phyloP scores from a whole-genome alignment of 139 green algal species.

The Chlorella sp. region DNA sequence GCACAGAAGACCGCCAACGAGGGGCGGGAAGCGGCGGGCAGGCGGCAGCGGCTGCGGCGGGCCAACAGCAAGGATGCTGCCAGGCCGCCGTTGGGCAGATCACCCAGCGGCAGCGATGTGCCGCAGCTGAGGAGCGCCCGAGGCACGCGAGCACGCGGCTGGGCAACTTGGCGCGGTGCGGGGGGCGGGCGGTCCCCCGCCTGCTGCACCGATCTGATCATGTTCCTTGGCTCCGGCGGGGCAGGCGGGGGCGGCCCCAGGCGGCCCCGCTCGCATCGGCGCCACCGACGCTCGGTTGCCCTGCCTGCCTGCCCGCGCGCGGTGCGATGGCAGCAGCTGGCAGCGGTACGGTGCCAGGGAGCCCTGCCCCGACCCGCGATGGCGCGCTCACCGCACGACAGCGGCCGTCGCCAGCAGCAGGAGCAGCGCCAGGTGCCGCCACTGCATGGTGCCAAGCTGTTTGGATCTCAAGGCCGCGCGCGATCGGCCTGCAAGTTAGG shows the following conservation, averaged over 20 bases:
- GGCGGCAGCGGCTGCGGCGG: neutral
- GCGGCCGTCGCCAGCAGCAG: constrained; percentile 14
- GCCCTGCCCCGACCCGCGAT: neutral
- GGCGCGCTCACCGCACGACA: neutral
- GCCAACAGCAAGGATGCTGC: neutral
- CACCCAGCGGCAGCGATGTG: neutral
- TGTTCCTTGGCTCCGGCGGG: neutral
- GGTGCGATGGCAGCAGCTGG: neutral
- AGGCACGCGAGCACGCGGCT: neutral
- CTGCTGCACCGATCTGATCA: neutral
- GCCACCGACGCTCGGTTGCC: too few species aligned
- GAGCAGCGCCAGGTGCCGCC: constrained; percentile 2
- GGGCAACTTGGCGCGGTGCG: too few species aligned
- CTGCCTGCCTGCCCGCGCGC: neutral
- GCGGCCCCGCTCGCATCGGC: neutral
- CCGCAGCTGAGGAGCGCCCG: neutral
- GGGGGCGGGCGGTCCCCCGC: too few species aligned
- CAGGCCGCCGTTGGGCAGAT: too few species aligned
- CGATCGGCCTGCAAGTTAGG: too few species aligned
- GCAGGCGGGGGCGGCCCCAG: neutral
- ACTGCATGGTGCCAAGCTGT: constrained; percentile 17
- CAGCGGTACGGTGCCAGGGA: too few species aligned
- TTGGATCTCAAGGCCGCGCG: too few species aligned
- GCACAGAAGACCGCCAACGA: too few species aligned
- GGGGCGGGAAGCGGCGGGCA: neutral